Conservation (phyloP, 768 basidiomycete genomes). For the Pisolithus tinctorius region DNA sequence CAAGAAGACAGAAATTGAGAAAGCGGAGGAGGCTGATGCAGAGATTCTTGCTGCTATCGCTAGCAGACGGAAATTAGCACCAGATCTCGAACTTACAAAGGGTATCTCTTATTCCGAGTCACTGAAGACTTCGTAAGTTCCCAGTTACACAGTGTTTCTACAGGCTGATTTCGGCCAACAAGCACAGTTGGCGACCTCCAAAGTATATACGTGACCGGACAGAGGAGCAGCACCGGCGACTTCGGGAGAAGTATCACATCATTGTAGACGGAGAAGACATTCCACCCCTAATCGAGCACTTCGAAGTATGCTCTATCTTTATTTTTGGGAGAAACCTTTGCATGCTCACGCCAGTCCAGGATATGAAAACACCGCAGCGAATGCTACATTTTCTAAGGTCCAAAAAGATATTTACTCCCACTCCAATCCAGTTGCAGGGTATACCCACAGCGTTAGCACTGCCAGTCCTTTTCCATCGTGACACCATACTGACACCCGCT, state of each 20-base stretch:
- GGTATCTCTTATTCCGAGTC: conserved; percentile 89
- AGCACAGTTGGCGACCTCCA: conserved; percentile 79
- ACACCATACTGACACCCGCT: conserved; percentile 6
- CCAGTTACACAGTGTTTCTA: neutral
- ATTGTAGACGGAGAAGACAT: conserved; percentile 91
- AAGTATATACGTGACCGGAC: conserved; percentile 68
- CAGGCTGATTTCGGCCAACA: neutral
- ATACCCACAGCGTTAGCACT: conserved; percentile 85
- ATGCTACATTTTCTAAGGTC: conserved; percentile 78
- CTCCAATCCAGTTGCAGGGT: conserved; percentile 96
- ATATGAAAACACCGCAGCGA: conserved; percentile 95
- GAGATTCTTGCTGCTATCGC: conserved; percentile 90
- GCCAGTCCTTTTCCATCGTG: conserved; percentile 1
- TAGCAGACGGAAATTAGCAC: conserved; percentile 83
- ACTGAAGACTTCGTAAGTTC: conserved; percentile 66
- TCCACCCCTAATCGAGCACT: conserved; percentile 89
- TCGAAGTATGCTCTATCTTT: conserved; percentile 44
- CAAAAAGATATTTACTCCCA: conserved; percentile 80
- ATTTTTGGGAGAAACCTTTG: conserved; percentile 1
- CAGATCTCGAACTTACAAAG: conserved; percentile 87
- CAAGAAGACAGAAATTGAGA: conserved; percentile 81
- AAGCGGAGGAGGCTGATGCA: conserved; percentile 81
- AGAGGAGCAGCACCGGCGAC: conserved; percentile 59
- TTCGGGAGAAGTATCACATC: conserved; percentile 91
- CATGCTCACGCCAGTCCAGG: conserved; percentile 38